A percentile compares a stretch with the other conserved stretches of the same genome.
Conservation (phyloP, 768 basidiomycete genomes). For the Phanerochaete sordida region DNA sequence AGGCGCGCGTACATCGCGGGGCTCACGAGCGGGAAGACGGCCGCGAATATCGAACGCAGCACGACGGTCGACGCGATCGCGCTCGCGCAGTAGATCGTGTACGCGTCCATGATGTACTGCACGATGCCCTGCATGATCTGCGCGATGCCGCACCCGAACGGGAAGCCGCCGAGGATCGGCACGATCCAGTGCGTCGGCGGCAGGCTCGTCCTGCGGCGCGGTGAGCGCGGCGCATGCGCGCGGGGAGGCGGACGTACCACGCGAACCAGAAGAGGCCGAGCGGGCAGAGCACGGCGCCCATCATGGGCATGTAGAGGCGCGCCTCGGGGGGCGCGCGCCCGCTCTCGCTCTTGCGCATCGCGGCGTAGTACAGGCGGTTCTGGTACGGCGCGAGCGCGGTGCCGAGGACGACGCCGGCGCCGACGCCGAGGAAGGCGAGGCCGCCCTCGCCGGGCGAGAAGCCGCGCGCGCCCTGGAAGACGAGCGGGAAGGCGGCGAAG, state of each 20-base stretch:
- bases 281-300: constrained; percentile 50
- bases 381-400: constrained; percentile 50
- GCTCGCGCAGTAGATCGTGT: constrained; percentile 62
- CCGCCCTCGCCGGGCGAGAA: constrained; percentile 54
- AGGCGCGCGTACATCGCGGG: constrained; percentile 48
- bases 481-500: constrained; percentile 60
- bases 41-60: constrained; percentile 59
- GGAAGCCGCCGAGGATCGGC: constrained; percentile 61
- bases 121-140: constrained; percentile 62
- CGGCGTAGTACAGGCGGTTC: constrained; percentile 48
- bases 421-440: constrained; percentile 63
- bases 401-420: constrained; percentile 51
- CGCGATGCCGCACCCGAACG: constrained; percentile 66
- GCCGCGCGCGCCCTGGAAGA: constrained; percentile 50
- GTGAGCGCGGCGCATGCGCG: not conserved
- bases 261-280: constrained; percentile 67
- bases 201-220: constrained; percentile 39
- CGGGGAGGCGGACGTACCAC: constrained; percentile 35
- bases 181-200: constrained; percentile 62
- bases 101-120: constrained; percentile 70
- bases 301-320: constrained; percentile 57
- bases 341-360: constrained; percentile 42
- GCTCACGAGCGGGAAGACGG: constrained; percentile 58
- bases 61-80: constrained; percentile 69
- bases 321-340: constrained; percentile 60